A percentile compares a stretch with the other conserved stretches of the same genome.
These are phyloP conservation scores for Sclerotinia sclerotiorum DNA, from an alignment of 2,329 filamentous ascomycete genomes.

Conservation along the genomic window DNA sequence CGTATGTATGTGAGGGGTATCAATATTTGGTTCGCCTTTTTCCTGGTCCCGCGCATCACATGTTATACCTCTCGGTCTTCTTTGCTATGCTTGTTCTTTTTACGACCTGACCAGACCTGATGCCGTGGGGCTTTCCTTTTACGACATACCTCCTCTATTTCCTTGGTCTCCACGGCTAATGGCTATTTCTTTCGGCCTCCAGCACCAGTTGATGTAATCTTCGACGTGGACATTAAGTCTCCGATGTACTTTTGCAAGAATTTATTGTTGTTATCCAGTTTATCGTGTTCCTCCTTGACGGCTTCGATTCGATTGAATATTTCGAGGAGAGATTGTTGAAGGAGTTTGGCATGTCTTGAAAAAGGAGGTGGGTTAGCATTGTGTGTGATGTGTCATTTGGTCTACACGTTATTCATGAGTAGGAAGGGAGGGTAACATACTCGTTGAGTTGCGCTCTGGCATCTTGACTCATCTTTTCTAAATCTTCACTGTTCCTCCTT, in stretches of 20 bases:
- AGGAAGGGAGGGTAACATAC: conserved; percentile 45
- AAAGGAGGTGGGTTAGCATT: neutral
- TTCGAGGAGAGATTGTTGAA: conserved; percentile 85
- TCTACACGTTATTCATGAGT: neutral
- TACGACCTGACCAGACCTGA: conserved; percentile 19
- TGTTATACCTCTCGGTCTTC: conserved; percentile 19
- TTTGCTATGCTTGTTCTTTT: conserved; percentile 17
- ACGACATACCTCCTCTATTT: conserved; percentile 20
- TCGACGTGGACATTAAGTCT: conserved; percentile 85
- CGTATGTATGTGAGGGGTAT: conserved; percentile 17
- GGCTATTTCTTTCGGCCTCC: conserved; percentile 36
- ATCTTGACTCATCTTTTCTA: conserved; percentile 82
- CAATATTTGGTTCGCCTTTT: conserved; percentile 15
- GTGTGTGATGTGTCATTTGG: conserved; percentile 24
- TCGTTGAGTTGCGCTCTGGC: conserved; percentile 63
- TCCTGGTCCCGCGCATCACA: conserved; percentile 11
- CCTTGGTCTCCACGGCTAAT: conserved; percentile 21
- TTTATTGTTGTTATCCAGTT: conserved; percentile 94
- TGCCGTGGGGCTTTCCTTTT: conserved; percentile 20
- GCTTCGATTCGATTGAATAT: conserved; percentile 93
- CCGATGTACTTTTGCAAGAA: conserved; percentile 98
- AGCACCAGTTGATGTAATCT: conserved; percentile 57
- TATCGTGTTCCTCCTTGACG: conserved; percentile 92
- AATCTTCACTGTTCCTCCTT: conserved; percentile 82
- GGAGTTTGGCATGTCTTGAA: conserved; percentile 77